Conservation (phyloP, 495 filamentous ascomycete genomes). For the Hypoxylon fuscum region DNA sequence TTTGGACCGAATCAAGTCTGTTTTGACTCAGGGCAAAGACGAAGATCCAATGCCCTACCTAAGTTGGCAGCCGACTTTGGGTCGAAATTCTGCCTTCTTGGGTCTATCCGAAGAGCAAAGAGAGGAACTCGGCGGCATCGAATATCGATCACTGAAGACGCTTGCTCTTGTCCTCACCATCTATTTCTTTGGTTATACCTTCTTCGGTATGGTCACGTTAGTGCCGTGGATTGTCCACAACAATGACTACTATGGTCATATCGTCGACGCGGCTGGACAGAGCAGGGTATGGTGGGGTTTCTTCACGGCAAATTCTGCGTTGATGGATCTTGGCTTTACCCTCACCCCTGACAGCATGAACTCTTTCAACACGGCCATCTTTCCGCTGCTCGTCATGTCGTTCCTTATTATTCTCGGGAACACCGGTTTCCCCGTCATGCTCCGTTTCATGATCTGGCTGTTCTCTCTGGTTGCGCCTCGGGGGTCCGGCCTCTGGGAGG, state of each 20-base stretch:
- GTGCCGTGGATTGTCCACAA: constrained; percentile 79
- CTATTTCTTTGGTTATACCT: constrained; percentile 80
- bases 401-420: constrained; percentile 93
- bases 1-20: constrained; percentile 38
- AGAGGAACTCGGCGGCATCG: constrained; percentile 92
- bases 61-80: constrained; percentile 91
- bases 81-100: constrained; percentile 89
- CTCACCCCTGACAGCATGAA: constrained; percentile 93
- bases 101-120: constrained; percentile 88
- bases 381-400: constrained; percentile 75
- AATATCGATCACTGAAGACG: constrained; percentile 90
- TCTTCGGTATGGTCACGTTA: constrained; percentile 75
- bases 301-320: constrained; percentile 83
- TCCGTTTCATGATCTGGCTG: constrained; percentile 88
- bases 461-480: constrained; percentile 64
- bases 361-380: constrained; percentile 79
- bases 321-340: constrained; percentile 89
- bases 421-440: constrained; percentile 92
- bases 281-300: constrained; percentile 88
- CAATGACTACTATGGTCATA: constrained; percentile 62
- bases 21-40: constrained; percentile 55
- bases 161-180: constrained; percentile 76
- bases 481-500: constrained; percentile 79
- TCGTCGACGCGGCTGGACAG: constrained; percentile 69
- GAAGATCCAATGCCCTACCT: constrained; percentile 78